phyloP scores from a whole-genome alignment of 371 early-diverging fungal genomes.

The Mycotypha africana region DNA sequence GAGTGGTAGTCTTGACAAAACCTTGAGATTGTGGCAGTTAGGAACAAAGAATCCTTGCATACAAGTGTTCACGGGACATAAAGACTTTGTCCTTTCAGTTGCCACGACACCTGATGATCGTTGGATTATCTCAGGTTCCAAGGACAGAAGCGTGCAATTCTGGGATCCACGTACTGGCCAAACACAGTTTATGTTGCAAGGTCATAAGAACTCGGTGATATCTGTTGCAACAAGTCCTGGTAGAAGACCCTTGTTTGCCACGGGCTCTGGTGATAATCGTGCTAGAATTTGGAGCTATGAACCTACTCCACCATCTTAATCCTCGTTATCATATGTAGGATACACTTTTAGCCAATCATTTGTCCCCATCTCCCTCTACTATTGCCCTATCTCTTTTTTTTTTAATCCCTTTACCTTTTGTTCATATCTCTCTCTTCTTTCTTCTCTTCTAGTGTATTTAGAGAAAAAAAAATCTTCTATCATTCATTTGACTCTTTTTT shows the following conservation, averaged over 20 bases:
- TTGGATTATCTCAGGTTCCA: conserved; percentile 92
- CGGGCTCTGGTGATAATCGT: conserved; percentile 89
- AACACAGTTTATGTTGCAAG: conserved; percentile 89
- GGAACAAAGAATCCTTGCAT: conserved; percentile 40
- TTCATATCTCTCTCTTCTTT: no score
- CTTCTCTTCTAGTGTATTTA: no score
- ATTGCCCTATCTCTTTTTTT: no score
- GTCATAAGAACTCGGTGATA: conserved; percentile 97
- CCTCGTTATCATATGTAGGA: no score
- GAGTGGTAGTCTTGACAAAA: conserved; percentile 92
- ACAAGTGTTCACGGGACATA: conserved; percentile 58
- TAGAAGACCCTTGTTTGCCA: conserved; percentile 77
- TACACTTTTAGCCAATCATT: no score
- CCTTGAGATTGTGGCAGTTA: conserved; percentile 90
- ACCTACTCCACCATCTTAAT: conserved; percentile 10
- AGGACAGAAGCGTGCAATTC: conserved; percentile 92
- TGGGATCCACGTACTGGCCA: conserved; percentile 83
- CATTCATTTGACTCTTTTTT: no score
- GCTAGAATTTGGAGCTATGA: conserved; percentile 85
- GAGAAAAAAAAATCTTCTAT: no score
- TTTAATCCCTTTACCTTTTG: no score
- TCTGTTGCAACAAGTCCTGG: conserved; percentile 80
- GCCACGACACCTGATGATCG: conserved; percentile 87
- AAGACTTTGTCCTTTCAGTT: conserved; percentile 95
- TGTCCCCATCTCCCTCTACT: no score